These are phyloP conservation scores for Acacia concinna DNA, from an alignment of 331 rosid species.

Conservation along the genomic window DNA sequence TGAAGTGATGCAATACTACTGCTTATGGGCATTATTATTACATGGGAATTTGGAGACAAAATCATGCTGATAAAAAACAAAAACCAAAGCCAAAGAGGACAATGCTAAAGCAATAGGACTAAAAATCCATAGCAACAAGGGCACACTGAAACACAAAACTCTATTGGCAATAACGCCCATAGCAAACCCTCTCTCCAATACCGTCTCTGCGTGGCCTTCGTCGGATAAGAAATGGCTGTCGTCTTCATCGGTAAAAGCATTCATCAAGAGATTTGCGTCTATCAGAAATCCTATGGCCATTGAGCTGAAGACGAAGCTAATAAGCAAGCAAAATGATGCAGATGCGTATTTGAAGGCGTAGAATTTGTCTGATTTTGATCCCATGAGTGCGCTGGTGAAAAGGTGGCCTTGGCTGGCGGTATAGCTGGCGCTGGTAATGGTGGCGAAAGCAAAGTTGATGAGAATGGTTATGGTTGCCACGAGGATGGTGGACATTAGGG, in stretches of 20 bases:
- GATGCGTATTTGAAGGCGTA: conserved; percentile 54
- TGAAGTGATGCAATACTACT: conserved; percentile 9
- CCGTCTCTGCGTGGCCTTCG: conserved; percentile 24
- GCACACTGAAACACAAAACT: conserved; percentile 53
- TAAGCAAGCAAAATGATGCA: conserved; percentile 48
- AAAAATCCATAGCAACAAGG: conserved; percentile 73
- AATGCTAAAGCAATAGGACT: conserved; percentile 60
- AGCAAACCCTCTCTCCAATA: conserved; percentile 64
- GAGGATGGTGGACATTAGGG: conserved; percentile 56
- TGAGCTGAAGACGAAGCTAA: conserved; percentile 77
- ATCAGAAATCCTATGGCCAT: conserved; percentile 64
- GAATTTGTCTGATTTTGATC: conserved; percentile 50
- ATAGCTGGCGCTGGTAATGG: conserved; percentile 55
- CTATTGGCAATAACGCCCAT: conserved; percentile 65
- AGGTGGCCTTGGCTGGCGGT: conserved; percentile 40
- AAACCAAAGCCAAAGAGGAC: conserved; percentile 56
- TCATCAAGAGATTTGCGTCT: conserved; percentile 63
- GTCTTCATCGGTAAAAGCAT: conserved; percentile 39
- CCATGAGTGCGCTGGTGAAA: conserved; percentile 38
- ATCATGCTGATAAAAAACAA: conserved; percentile 57
- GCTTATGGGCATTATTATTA: conserved; percentile 8
- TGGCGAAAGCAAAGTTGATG: conserved; percentile 49
- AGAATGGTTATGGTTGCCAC: conserved; percentile 64
- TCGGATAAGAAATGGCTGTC: conserved; percentile 14
- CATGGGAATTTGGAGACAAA: conserved; percentile 41